phyloP scores from a whole-genome alignment of 768 basidiomycete species.

The Suillus paluster region DNA sequence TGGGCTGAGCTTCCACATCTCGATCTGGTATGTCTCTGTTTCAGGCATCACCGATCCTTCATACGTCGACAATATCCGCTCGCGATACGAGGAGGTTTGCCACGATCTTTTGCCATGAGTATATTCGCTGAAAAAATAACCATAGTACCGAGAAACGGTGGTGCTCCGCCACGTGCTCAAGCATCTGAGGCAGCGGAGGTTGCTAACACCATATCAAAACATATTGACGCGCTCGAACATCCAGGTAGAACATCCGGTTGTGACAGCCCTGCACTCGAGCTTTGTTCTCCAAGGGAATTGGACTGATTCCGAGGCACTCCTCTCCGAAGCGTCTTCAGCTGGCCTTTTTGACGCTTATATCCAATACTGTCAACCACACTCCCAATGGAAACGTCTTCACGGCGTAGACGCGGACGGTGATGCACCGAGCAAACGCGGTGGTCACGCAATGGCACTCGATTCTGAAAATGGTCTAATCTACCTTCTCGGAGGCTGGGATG shows the following conservation, averaged over 20 bases:
- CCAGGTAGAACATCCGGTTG: slow-evolving; percentile 69
- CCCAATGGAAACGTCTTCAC: slow-evolving; percentile 62
- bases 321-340: slow-evolving; percentile 52
- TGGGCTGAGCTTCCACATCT: slow-evolving; percentile 73
- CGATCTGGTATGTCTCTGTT: slow-evolving; percentile 76
- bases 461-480: slow-evolving; percentile 64
- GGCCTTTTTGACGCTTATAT: slow-evolving; percentile 69
- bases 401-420: slow-evolving; percentile 69
- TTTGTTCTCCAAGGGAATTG: slow-evolving; percentile 73
- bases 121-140: not conserved
- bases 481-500: slow-evolving; percentile 82
- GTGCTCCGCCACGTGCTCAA: slow-evolving; percentile 73
- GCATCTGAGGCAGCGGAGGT: slow-evolving; percentile 76
- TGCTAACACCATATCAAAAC: slow-evolving; percentile 65
- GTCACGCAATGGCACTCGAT: slow-evolving; percentile 85
- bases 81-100: slow-evolving; percentile 66
- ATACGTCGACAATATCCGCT: slow-evolving; percentile 58
- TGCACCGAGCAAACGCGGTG: slow-evolving; percentile 68
- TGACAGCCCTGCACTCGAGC: slow-evolving; percentile 64
- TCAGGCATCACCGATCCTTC: slow-evolving; percentile 59
- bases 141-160: slow-evolving; percentile 66
- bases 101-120: not conserved
- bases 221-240: slow-evolving; percentile 60
- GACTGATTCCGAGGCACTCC: slow-evolving; percentile 55
- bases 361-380: slow-evolving; percentile 56